Evolutionary conservation across 257 asterid genomes (phyloP), one percentile per base, ranked within the genome.

Genomic region (Forsythia suspensa): DNA sequence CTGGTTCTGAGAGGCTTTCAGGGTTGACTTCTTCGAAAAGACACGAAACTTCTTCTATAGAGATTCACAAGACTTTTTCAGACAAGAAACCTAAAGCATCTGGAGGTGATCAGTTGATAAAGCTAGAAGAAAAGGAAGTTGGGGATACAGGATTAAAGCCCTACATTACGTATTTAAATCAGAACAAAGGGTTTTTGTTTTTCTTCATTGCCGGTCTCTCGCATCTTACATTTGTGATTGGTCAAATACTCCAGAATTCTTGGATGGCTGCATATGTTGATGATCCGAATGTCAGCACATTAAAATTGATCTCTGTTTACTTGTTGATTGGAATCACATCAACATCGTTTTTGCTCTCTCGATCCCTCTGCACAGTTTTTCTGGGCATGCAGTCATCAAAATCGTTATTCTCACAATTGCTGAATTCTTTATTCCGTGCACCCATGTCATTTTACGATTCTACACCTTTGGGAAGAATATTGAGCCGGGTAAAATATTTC

Each of bases 401-500:
- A 51, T 75, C 88, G 10, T 75, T 85, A 21, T 89, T 83, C 77
- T 77, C 81, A 0, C 82, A 82, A 81, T 59, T 89, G 37, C 39
- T 85, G 80, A 79, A 39, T 66, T 87, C 92, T 78, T 75, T 85
- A 73, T 82, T 88, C 55, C 86, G 85, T 18, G 89, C 90, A 68
- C 89, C 92, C 18, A 86, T 88, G 92, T 76, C 89, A 5, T 88
- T 82, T 77, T 86, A 82, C 12, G 87, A 88, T 78, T 84, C 92
- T 41, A 88, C 90, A 1, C 92, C 90, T 52, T 75, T 84, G n/a
- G 92, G 92, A 80, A 80, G 92, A 80, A 86, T 88, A 67, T 71
- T 88, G 40, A 88, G 87, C 52, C 86, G 90, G 87, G 91, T 86
- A 82, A 79, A 81, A 2, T 70, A 73, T 36, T 73, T 40, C 38